A percentile compares a stretch with the other conserved stretches of the same genome.
These are phyloP conservation scores for Odontarrhena argentea DNA, from an alignment of 345 rosid species.

Conservation along the genomic window DNA sequence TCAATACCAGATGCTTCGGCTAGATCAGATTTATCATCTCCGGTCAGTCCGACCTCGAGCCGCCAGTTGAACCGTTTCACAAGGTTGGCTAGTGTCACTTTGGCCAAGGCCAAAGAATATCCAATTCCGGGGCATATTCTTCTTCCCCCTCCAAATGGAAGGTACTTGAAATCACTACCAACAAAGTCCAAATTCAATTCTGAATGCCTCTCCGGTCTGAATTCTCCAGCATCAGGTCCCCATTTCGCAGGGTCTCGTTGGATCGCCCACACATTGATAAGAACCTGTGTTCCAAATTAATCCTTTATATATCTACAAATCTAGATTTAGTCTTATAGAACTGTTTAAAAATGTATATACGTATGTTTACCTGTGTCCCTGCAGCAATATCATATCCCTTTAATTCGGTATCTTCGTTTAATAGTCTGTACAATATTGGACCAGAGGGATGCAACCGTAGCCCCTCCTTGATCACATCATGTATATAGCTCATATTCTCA, in stretches of 20 bases:
- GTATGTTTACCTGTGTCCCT: constrained; percentile 24
- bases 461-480: constrained; percentile 39
- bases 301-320: background rate
- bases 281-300: background rate
- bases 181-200: background rate
- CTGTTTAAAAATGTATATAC: too few relatives aligned
- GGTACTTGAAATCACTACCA: background rate
- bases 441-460: constrained; percentile 39
- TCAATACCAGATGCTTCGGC: background rate
- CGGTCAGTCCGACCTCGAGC: background rate
- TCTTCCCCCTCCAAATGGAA: constrained; percentile 14
- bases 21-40: background rate
- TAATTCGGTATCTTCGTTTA: constrained; percentile 26
- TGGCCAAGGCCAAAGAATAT: background rate
- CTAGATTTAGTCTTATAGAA: too few relatives aligned
- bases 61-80: background rate
- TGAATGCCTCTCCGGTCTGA: constrained; percentile 43
- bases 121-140: background rate
- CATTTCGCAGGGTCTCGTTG: constrained; percentile 41
- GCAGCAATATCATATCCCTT: constrained; percentile 32
- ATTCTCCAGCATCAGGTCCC: constrained; percentile 48
- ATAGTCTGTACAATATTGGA: constrained; percentile 20
- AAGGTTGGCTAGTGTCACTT: constrained; percentile 5
- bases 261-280: constrained; percentile 39
- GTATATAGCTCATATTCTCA: constrained; percentile 23